These are phyloP conservation scores for Trichoderma citrinoviride DNA, from an alignment of 2,329 filamentous ascomycete species.

Conservation along the genomic window DNA sequence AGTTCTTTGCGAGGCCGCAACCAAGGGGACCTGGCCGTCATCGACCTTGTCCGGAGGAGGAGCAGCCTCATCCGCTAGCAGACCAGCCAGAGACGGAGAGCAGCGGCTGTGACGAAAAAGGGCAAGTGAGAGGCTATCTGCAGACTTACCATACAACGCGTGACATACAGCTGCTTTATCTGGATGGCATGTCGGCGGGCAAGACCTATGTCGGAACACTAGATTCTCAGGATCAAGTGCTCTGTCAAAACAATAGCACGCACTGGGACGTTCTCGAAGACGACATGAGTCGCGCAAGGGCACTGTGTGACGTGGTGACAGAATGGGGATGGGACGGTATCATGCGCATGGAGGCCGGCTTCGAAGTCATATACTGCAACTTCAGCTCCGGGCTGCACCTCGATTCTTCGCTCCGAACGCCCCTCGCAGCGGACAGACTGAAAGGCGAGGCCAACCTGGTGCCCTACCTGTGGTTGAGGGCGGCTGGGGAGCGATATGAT, in stretches of 20 bases:
- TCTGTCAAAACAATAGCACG: constrained; percentile 43
- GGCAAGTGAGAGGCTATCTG: constrained; percentile 52
- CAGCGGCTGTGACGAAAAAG: neutral
- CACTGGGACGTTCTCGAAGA: constrained; percentile 28
- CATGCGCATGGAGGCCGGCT: constrained; percentile 66
- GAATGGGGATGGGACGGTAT: constrained; percentile 62
- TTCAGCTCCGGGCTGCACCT: constrained; percentile 49
- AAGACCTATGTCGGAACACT: constrained; percentile 65
- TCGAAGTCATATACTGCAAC: constrained; percentile 67
- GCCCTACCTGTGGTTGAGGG: constrained; percentile 42
- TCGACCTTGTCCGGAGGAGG: neutral
- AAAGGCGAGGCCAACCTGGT: constrained; percentile 30
- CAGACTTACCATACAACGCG: constrained; percentile 63
- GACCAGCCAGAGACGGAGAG: neutral
- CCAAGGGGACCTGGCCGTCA: neutral
- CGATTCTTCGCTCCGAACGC: constrained; percentile 34
- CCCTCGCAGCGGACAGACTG: constrained; percentile 22
- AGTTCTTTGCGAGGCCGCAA: constrained; percentile 31
- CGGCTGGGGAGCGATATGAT: constrained; percentile 44
- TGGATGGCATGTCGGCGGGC: constrained; percentile 68
- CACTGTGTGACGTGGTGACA: constrained; percentile 54
- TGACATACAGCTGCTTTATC: constrained; percentile 60
- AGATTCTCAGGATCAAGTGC: constrained; percentile 63
- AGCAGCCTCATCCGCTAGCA: neutral
- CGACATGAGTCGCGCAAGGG: constrained; percentile 52